These are phyloP conservation scores for Flaveria trinervia DNA, from an alignment of 129 eudicot species.

Conservation along the genomic window DNA sequence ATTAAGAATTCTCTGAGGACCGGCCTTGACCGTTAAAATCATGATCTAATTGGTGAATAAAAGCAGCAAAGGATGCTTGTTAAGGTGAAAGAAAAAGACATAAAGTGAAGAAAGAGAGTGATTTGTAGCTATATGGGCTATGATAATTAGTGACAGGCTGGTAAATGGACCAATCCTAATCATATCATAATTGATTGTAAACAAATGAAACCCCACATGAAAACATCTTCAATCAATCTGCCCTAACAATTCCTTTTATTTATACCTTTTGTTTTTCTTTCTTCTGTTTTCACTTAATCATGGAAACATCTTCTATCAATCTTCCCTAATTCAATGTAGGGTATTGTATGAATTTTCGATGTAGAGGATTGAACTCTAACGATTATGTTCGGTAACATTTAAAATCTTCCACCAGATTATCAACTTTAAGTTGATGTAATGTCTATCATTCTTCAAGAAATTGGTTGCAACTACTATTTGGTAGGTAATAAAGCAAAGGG, in stretches of 20 bases:
- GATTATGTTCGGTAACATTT: conserved; percentile 30
- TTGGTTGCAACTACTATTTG: conserved; percentile 34
- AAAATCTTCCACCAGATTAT: conserved; percentile 18
- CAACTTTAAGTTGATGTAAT: conserved; percentile 23
- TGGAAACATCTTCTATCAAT: conserved; percentile 22
- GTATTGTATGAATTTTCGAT: conserved; percentile 12
- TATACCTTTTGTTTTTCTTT: conserved; percentile 31
- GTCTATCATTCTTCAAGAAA: conserved; percentile 17
- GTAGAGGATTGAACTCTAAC: conserved; percentile 6
- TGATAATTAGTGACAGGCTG: conserved; percentile 46
- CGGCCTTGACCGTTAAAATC: background rate
- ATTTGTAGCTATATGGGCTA: conserved; percentile 40
- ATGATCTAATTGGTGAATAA: background rate
- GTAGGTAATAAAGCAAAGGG: conserved; percentile 26
- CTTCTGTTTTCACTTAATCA: conserved; percentile 29
- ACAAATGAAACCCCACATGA: conserved; percentile 49
- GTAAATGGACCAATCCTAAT: conserved; percentile 47
- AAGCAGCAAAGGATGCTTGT: conserved; percentile 21
- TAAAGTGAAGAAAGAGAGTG: conserved; percentile 46
- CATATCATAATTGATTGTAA: conserved; percentile 42
- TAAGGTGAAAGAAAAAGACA: conserved; percentile 46
- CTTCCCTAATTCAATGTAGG: conserved; percentile 16
- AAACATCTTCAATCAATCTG: conserved; percentile 42
- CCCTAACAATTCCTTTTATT: conserved; percentile 34
- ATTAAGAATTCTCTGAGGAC: too few relatives aligned